phyloP scores from a whole-genome alignment of 108 stramenopile species.

The Licmophora abbreviata region DNA sequence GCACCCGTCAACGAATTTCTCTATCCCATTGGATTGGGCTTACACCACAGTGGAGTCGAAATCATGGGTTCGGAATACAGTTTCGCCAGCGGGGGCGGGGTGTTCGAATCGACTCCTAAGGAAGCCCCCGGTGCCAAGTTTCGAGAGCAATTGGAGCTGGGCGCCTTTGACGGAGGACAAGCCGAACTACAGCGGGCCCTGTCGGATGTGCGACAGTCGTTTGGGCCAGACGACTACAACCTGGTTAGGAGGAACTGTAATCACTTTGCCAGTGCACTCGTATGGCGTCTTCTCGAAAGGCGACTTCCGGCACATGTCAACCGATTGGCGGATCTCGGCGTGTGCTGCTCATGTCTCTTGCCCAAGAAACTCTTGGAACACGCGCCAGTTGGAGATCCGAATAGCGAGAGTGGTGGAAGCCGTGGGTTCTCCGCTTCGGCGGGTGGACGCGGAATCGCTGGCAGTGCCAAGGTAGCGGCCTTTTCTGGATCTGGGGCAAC shows the following conservation, averaged over 20 bases:
- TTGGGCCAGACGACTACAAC: slow-evolving; percentile 73
- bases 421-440: slow-evolving; percentile 6
- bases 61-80: slow-evolving; percentile 72
- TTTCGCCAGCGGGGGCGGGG: slow-evolving; percentile 72
- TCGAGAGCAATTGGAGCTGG: slow-evolving; percentile 49
- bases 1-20: slow-evolving; percentile 66
- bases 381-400: slow-evolving; percentile 61
- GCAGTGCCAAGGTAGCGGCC: slow-evolving; percentile 13
- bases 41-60: slow-evolving; percentile 87
- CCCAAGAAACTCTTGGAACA: slow-evolving; percentile 72
- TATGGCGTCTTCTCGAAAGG: slow-evolving; percentile 46
- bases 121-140: slow-evolving; percentile 47
- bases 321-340: slow-evolving; percentile 75
- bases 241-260: slow-evolving; percentile 82
- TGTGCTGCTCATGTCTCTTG: slow-evolving; percentile 69
- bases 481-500: slow-evolving; percentile 47
- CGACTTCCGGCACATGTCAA: slow-evolving; percentile 82
- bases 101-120: slow-evolving; percentile 59
- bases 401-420: slow-evolving; percentile 21
- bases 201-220: slow-evolving; percentile 53
- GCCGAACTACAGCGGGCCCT: slow-evolving; percentile 59
- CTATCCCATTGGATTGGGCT: slow-evolving; percentile 67
- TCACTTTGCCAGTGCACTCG: slow-evolving; percentile 86
- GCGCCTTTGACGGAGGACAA: slow-evolving; percentile 64
- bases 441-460: not conserved